These are phyloP conservation scores for Acanthamoeba triangularis DNA, from an alignment of 208 protist genomes.

Conservation along the genomic window DNA sequence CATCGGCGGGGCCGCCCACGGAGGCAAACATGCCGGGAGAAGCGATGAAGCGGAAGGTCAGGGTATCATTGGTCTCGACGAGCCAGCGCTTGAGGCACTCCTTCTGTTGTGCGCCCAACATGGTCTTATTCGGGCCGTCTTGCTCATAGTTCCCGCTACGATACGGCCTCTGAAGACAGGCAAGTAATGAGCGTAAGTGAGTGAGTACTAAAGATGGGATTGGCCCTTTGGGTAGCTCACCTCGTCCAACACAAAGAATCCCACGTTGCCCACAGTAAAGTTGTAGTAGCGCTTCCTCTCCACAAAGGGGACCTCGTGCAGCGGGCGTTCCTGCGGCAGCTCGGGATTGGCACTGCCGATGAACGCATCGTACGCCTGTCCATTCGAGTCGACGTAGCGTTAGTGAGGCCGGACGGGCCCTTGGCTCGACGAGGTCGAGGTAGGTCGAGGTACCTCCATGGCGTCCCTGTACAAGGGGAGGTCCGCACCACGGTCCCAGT, in stretches of 20 bases:
- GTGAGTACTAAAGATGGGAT: background rate
- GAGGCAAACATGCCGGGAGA: conserved; percentile 15
- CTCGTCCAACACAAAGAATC: conserved; percentile 27
- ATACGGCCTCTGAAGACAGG: background rate
- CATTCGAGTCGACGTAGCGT: background rate
- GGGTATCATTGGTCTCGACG: background rate
- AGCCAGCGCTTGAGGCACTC: conserved; percentile 23
- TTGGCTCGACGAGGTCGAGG: background rate
- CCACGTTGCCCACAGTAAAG: conserved; percentile 1
- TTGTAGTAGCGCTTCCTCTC: conserved; percentile 2
- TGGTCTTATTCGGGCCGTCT: background rate
- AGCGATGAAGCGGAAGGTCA: conserved; percentile 11
- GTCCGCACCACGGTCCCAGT: background rate
- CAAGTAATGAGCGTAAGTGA: background rate
- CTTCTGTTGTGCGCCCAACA: conserved; percentile 21
- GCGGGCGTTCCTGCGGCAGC: background rate
- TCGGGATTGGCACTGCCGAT: conserved; percentile 26
- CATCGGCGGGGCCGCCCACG: background rate
- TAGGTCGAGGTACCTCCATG: background rate
- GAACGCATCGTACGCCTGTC: conserved; percentile 14
- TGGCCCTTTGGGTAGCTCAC: background rate
- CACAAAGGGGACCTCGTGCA: background rate
- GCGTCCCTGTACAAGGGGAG: background rate
- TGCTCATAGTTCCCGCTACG: background rate
- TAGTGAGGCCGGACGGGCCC: background rate